Percentiles rank a stretch among this genome's conserved stretches.
phyloP scores from a whole-genome alignment of 768 basidiomycete genomes.

The Termitomyces sp. region DNA sequence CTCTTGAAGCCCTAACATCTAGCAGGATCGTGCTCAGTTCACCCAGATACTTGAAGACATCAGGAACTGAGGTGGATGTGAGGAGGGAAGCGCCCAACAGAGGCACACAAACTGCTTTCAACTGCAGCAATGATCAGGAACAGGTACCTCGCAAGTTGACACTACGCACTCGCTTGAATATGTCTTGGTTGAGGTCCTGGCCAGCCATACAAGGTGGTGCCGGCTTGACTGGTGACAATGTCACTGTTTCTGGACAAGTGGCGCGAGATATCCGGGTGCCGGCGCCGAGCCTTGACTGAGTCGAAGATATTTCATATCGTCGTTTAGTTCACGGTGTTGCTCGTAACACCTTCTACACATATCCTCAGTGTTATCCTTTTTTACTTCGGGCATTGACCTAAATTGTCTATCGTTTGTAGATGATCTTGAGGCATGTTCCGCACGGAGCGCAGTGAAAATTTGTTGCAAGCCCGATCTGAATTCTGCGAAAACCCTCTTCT shows the following conservation, averaged over 20 bases:
- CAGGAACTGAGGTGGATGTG: conserved; percentile 47
- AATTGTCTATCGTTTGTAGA: neutral
- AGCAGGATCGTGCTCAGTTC: conserved; percentile 47
- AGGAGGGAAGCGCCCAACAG: conserved; percentile 70
- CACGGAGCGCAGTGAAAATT: neutral
- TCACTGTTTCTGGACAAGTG: too few species aligned
- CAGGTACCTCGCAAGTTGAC: neutral
- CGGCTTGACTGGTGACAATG: too few species aligned
- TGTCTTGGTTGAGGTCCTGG: conserved; percentile 19
- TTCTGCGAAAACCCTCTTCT: neutral
- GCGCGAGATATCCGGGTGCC: too few species aligned
- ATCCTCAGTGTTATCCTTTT: neutral
- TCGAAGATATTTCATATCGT: too few species aligned
- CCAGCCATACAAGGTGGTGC: conserved; percentile 17
- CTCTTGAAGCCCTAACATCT: conserved; percentile 33
- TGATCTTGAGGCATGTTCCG: neutral
- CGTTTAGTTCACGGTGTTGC: neutral
- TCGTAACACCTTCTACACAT: neutral
- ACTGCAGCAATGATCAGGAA: conserved; percentile 25
- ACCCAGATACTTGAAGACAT: conserved; percentile 48
- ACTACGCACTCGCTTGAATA: conserved; percentile 37
- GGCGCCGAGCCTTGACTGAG: too few species aligned
- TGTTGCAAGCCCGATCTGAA: neutral
- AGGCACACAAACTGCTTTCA: conserved; percentile 78
- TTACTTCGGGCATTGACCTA: neutral